Base-by-base conservation (phyloP, 768 basidiomycete species). In the Tricholoma saponaceum region DNA sequence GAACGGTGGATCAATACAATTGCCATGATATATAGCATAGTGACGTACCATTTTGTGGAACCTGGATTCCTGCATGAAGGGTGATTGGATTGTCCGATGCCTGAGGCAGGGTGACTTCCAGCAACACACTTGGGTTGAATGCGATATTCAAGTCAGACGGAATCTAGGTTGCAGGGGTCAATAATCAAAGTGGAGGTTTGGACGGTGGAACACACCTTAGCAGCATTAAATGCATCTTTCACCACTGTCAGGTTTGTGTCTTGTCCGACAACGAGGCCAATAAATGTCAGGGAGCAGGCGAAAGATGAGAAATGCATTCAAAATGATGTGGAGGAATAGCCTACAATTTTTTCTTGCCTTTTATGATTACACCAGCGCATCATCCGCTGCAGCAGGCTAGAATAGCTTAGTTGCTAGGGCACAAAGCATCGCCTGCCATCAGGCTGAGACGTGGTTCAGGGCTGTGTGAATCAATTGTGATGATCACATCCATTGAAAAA, bases 41-140 rank as follows among this genome's bases (percentile, higher is more conserved):
- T 12, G 5, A 52, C 65, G 32, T 57, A 76, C 76, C 65, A 41
- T 74, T 69, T 44, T 68, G 66, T 16, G 72, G 71, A 25, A 76
- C 56, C 10, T 73, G 70, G 23, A 71, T 58, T 0, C 75, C 75
- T 13, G 73, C 72, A 52, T 72, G 69, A 7, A 76, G 64, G 0
- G 69, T 70, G 50, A 74, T 70, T 14, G 72, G 62, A 2, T 57
- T 47, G 6, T 64, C 66, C 16, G 51, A 54, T 3, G 66, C 51
- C 53, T 75, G 67, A 2, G 74, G 72, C 49, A 76, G 70, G 9
- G 69, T 68, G 7, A 74, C 74, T 54, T 74, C 71, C 13, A 76
- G 68, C 25, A 75, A 64, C 6, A 66, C 66, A 14, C 51, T 67
- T 0, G 75, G 76, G 41, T 75, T 57, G 63, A 76, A 77, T 8